A percentile compares a stretch with the other conserved stretches of the same genome.
These are phyloP conservation scores for Cladophialophora chaetospira DNA, from an alignment of 2,329 filamentous ascomycete genomes.

Conservation along the genomic window DNA sequence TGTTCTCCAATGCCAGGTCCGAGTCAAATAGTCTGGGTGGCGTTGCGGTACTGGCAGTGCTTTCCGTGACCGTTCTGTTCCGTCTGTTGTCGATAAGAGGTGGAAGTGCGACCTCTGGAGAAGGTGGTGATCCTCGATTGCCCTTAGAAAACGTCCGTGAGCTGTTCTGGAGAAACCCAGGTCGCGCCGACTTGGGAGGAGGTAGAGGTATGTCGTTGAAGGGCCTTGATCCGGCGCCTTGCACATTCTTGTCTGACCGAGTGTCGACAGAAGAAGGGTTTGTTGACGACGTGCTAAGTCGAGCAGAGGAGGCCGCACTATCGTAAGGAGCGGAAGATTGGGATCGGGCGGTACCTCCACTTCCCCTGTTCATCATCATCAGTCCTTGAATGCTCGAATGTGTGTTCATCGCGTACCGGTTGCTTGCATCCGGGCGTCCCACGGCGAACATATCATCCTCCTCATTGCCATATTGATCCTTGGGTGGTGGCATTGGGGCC, in stretches of 20 bases:
- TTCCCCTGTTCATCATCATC: constrained; percentile 41
- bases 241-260: constrained; percentile 43
- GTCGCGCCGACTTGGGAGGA: constrained; percentile 38
- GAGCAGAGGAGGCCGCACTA: constrained; percentile 51
- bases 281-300: constrained; percentile 58
- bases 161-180: constrained; percentile 47
- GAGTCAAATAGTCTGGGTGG: constrained; percentile 54
- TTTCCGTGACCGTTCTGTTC: constrained; percentile 50
- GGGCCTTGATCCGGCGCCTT: constrained; percentile 39
- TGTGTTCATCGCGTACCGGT: constrained; percentile 38
- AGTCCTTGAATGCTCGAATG: not conserved
- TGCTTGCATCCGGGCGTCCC: constrained; percentile 38
- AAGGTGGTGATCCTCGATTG: constrained; percentile 38
- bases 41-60: constrained; percentile 54
- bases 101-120: constrained; percentile 25
- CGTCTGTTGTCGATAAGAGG: constrained; percentile 35
- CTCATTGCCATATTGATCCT: constrained; percentile 37
- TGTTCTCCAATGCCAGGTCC: constrained; percentile 44
- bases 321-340: constrained; percentile 49
- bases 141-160: constrained; percentile 53
- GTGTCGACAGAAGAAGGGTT: constrained; percentile 58
- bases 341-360: constrained; percentile 52
- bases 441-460: constrained; percentile 44
- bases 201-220: constrained; percentile 47
- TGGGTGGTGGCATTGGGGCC: constrained; percentile 37